A percentile compares a stretch with the other conserved stretches of the same genome.
phyloP scores from a whole-genome alignment of 2,329 filamentous ascomycete species.

The Phyllosticta citrichinensis region DNA sequence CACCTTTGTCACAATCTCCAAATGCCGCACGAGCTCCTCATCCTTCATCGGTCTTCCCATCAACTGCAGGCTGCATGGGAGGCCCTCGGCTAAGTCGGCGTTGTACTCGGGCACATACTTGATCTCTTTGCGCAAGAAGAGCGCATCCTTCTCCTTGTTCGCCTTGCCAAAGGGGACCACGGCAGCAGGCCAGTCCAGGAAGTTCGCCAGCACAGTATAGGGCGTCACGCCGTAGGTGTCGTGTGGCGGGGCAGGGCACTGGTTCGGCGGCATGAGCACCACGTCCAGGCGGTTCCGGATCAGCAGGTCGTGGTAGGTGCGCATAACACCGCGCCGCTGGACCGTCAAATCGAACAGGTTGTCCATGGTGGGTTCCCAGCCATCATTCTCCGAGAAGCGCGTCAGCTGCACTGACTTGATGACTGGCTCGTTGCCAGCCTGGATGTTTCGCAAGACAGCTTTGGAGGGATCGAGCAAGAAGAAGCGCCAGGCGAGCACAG shows the following conservation, averaged over 20 bases:
- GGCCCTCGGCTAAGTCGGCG: constrained; percentile 13
- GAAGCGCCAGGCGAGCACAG: constrained; percentile 32
- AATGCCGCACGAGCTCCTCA: constrained; percentile 33
- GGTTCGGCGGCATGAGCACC: constrained; percentile 39
- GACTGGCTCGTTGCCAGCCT: constrained; percentile 33
- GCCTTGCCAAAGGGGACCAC: constrained; percentile 38
- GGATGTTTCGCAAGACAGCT: constrained; percentile 24
- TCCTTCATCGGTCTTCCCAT: constrained; percentile 38
- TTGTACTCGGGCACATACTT: constrained; percentile 27
- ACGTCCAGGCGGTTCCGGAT: constrained; percentile 39
- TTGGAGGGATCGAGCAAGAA: constrained; percentile 32
- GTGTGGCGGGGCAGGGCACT: constrained; percentile 37
- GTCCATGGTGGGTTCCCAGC: constrained; percentile 27
- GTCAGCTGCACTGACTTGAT: constrained; percentile 31
- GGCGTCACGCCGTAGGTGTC: constrained; percentile 18
- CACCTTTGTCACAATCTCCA: constrained; percentile 23
- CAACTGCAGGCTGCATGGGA: constrained; percentile 39
- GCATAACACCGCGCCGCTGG: constrained; percentile 24
- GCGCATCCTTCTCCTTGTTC: constrained; percentile 31
- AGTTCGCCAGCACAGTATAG: constrained; percentile 43
- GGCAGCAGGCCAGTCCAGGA: constrained; percentile 45
- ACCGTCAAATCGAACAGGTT: constrained; percentile 35
- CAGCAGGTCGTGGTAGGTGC: constrained; percentile 35
- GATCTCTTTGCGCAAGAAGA: constrained; percentile 20
- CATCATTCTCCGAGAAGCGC: constrained; percentile 22